phyloP scores from a whole-genome alignment of 441 rosid species.

The Syzygium syzygioides region DNA sequence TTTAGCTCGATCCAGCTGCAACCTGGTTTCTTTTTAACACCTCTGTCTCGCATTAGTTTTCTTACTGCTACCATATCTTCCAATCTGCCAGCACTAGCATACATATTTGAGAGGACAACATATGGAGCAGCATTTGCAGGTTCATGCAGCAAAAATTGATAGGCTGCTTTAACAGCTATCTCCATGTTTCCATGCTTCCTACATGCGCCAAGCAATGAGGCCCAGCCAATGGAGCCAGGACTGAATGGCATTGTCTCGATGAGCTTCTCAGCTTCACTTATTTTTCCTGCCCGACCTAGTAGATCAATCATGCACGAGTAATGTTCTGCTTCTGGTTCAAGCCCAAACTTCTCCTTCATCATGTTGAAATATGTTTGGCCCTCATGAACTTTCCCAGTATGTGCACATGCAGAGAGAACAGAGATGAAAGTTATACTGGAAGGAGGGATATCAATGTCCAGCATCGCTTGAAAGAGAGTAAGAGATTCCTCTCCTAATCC shows the following conservation, averaged over 20 bases:
- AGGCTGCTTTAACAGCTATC: constrained; percentile 66
- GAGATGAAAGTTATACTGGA: constrained; percentile 75
- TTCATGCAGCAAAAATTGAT: constrained; percentile 44
- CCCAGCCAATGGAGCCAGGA: constrained; percentile 64
- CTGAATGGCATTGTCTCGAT: constrained; percentile 63
- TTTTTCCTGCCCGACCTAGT: constrained; percentile 76
- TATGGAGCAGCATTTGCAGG: constrained; percentile 77
- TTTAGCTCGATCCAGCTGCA: constrained; percentile 88
- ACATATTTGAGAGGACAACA: constrained; percentile 78
- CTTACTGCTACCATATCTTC: constrained; percentile 56
- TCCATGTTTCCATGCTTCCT: constrained; percentile 60
- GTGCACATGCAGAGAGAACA: constrained; percentile 81
- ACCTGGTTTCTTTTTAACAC: constrained; percentile 76
- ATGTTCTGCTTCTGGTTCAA: constrained; percentile 85
- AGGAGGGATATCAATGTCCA: constrained; percentile 43
- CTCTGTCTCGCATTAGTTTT: constrained; percentile 67
- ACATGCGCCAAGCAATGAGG: constrained; percentile 76
- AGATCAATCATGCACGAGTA: constrained; percentile 89
- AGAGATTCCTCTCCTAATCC: constrained; percentile 56
- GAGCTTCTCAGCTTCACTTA: constrained; percentile 66
- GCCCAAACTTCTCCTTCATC: constrained; percentile 59
- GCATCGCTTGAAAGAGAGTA: constrained; percentile 51
- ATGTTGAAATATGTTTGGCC: constrained; percentile 54
- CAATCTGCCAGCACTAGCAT: constrained; percentile 57
- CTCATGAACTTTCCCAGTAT: constrained; percentile 61